phyloP scores from a whole-genome alignment of 768 basidiomycete genomes.

The Lactifluus piperatus region DNA sequence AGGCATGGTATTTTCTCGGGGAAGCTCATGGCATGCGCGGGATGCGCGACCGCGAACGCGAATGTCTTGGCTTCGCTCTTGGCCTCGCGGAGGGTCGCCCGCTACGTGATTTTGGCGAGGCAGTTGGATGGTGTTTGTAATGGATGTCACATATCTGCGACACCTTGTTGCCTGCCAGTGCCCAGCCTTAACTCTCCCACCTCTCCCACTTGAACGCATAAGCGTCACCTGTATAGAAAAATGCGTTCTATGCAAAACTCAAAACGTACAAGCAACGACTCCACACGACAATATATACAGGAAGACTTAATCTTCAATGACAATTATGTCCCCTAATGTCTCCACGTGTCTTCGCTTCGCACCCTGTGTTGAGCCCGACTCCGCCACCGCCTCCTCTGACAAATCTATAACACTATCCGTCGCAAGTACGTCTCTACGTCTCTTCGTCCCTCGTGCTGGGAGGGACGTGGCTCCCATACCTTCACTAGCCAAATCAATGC shows the following conservation, averaged over 20 bases:
- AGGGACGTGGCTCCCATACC: conserved; percentile 3
- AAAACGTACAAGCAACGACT: not conserved
- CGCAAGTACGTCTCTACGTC: conserved; percentile 1
- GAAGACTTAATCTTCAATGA: conserved; percentile 18
- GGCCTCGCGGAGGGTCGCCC: conserved; percentile 50
- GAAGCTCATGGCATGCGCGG: conserved; percentile 73
- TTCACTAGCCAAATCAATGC: conserved; percentile 13
- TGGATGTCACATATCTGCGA: not conserved
- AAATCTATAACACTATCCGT: conserved; percentile 13
- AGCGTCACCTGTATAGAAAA: not conserved
- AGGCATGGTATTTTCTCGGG: conserved; percentile 91
- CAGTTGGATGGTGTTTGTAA: conserved; percentile 60
- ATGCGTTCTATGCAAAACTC: not conserved
- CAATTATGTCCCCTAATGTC: conserved; percentile 15
- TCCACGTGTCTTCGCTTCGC: conserved; percentile 19
- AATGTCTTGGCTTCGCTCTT: conserved; percentile 67
- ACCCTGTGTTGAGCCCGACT: conserved; percentile 4
- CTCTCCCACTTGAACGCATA: not conserved
- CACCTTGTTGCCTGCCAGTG: not conserved
- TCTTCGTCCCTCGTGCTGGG: conserved; percentile 15
- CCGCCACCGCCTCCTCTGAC: conserved; percentile 14
- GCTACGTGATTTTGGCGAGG: conserved; percentile 52
- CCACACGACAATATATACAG: conserved; percentile 3
- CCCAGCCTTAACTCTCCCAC: not conserved
- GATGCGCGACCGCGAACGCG: conserved; percentile 59